These are phyloP conservation scores for Neopestalotiopsis sp. DNA, from an alignment of 2,329 filamentous ascomycete species.

Conservation along the genomic window DNA sequence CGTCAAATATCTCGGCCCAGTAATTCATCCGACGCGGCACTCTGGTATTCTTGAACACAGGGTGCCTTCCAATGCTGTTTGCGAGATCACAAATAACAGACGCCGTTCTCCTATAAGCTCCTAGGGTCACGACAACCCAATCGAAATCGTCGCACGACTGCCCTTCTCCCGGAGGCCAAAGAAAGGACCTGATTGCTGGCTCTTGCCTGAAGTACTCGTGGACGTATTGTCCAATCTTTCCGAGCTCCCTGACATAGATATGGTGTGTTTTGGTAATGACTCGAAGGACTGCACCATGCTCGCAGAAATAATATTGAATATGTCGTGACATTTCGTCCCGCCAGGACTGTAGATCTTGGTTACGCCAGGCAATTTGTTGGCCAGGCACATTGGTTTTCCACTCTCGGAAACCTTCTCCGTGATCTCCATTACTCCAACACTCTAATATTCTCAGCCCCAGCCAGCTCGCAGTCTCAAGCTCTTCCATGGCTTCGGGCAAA, in stretches of 20 bases:
- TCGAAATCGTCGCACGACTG: not conserved
- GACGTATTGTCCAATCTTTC: not conserved
- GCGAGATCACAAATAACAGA: not conserved
- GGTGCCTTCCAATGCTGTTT: not conserved
- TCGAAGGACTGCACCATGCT: not conserved
- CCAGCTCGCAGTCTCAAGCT: not conserved
- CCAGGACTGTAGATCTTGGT: not conserved
- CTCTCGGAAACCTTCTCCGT: not conserved
- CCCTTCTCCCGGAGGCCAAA: not conserved
- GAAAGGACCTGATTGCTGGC: not conserved
- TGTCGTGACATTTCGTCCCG: not conserved
- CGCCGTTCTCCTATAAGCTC: not conserved
- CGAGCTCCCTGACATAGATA: not conserved
- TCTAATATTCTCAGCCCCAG: not conserved
- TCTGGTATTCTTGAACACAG: not conserved
- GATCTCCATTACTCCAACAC: not conserved
- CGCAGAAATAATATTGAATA: not conserved
- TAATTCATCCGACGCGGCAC: not conserved
- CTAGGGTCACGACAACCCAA: not conserved
- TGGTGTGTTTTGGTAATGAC: not conserved
- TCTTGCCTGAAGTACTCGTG: conserved; percentile 5
- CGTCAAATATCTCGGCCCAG: not conserved
- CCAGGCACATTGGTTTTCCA: not conserved
- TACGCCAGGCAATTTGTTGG: not conserved
- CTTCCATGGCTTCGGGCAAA: not conserved